These are phyloP conservation scores for Combretum micranthum DNA, from an alignment of 345 rosid species.

Conservation along the genomic window DNA sequence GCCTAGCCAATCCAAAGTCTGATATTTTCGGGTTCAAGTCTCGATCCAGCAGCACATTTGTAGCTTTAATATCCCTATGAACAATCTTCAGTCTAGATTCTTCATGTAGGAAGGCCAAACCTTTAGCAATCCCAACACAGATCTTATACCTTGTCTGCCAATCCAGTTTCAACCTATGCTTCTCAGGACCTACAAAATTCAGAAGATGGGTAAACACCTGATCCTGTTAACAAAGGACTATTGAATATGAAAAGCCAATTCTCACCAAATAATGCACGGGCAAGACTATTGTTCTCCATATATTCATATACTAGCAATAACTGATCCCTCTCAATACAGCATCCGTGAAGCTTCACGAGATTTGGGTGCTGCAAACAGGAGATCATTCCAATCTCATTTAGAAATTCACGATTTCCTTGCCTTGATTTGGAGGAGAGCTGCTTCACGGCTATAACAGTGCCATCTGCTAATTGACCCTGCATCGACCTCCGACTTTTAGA, in stretches of 20 bases:
- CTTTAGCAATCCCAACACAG: constrained; percentile 55
- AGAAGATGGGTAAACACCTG: neutral
- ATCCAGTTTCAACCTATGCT: constrained; percentile 21
- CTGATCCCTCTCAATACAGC: constrained; percentile 59
- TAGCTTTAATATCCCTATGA: constrained; percentile 60
- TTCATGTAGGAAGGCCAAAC: constrained; percentile 52
- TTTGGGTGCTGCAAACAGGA: constrained; percentile 68
- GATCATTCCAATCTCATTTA: constrained; percentile 62
- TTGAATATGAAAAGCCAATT: neutral
- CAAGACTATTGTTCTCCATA: constrained; percentile 64
- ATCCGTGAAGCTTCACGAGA: constrained; percentile 62
- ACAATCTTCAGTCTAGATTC: constrained; percentile 46
- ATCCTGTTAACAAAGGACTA: neutral
- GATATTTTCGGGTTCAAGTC: constrained; percentile 56
- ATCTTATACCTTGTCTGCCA: constrained; percentile 44
- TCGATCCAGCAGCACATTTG: constrained; percentile 45
- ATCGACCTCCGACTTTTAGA: neutral
- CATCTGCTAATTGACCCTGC: constrained; percentile 44
- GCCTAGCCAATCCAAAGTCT: constrained; percentile 61
- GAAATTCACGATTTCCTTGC: constrained; percentile 68
- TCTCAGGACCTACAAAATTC: constrained; percentile 12
- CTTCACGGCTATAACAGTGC: constrained; percentile 57
- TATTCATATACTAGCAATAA: constrained; percentile 54
- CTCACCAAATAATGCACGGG: constrained; percentile 54
- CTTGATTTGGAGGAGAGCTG: constrained; percentile 63